Evolutionary conservation across 2,329 filamentous ascomycete genomes (phyloP), one percentile per base, ranked within the genome.

Genomic region (Alternaria ethzedia): DNA sequence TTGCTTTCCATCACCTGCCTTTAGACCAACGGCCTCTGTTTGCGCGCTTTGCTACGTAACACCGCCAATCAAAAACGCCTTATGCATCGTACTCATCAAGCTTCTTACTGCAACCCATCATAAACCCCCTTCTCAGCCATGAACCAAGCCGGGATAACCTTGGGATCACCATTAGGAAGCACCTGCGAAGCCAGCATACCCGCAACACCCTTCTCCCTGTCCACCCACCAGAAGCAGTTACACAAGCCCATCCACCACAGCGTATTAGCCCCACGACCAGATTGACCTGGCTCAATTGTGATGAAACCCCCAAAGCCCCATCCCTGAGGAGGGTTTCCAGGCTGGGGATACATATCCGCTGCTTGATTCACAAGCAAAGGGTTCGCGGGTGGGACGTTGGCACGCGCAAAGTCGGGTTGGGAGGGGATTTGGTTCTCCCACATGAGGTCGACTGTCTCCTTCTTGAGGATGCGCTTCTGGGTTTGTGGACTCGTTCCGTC

Each of bases 231-330:
- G 70, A 82, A 90, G 30, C 86, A 69, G 72, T 90, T 90, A 4
- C 86, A 76, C 28, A 90, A 68, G 0, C 89, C 88, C 2, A 85
- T 85, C 89, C 89, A 90, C 70, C 81, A 83, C 0, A 70, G 84
- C 0, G 87, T 88, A 3, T 82, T 79, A 3, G 67, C 75, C 0
- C 85, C 86, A 9, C 88, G 81, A 0, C 88, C 87, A 3, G 87
- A 87, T 1, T 75, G 68, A 1, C 83, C 83, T 1, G 83, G 82
- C 20, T 69, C 72, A 20, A 78, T 70, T 2, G 77, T 86, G 12
- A 89, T 75, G 83, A 89, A 86, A 52, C 88, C 88, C 0, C 83
- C 85, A 30, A 91, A 78, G 0, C 88, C 88, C 88, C 88, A 91
- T 11, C 90, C 90, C 71, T 91, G 88, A 0, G 88, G 85, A 23